Conservation (phyloP, 164 flowering plant genomes). For the Kingdonia uniflora region DNA sequence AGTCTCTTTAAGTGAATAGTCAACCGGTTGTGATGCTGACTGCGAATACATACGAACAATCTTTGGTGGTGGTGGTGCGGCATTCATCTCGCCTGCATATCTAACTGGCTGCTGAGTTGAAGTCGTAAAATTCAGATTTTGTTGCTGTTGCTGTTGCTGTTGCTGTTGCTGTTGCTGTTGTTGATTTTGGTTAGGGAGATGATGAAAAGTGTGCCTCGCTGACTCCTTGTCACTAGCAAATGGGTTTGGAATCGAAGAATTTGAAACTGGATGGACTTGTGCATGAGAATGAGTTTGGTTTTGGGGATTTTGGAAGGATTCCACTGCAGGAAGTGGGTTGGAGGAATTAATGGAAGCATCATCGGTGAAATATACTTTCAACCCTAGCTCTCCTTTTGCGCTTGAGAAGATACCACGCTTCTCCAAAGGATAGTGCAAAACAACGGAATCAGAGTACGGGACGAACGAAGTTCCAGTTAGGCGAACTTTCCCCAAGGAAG, state of each 20-base stretch:
- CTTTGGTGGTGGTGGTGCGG: conserved; percentile 51
- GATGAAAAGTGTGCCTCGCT: conserved; percentile 52
- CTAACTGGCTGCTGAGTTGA: conserved; percentile 23
- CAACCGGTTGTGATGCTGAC: conserved; percentile 61
- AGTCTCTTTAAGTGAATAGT: conserved; percentile 85
- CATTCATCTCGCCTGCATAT: conserved; percentile 45
- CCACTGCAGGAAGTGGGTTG: conserved; percentile 33
- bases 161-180: conserved; percentile 29
- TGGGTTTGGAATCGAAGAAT: conserved; percentile 1
- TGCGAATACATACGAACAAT: conserved; percentile 55
- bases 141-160: conserved; percentile 25
- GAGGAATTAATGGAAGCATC: conserved; percentile 56
- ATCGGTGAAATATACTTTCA: conserved; percentile 67
- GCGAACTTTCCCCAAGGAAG: conserved; percentile 74
- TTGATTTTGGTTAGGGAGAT: conserved; percentile 48
- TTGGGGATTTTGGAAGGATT: conserved; percentile 12
- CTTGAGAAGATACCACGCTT: conserved; percentile 68
- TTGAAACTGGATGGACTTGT: conserved; percentile 10
- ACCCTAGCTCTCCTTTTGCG: conserved; percentile 76
- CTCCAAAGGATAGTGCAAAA: conserved; percentile 73
- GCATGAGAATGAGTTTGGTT: conserved; percentile 12
- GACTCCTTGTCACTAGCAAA: conserved; percentile 24
- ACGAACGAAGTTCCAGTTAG: conserved; percentile 75
- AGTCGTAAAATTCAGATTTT: conserved; percentile 14
- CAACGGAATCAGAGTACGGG: conserved; percentile 67